These are phyloP conservation scores for Coleophoma crateriformis DNA, from an alignment of 2,329 filamentous ascomycete genomes.

Conservation along the genomic window DNA sequence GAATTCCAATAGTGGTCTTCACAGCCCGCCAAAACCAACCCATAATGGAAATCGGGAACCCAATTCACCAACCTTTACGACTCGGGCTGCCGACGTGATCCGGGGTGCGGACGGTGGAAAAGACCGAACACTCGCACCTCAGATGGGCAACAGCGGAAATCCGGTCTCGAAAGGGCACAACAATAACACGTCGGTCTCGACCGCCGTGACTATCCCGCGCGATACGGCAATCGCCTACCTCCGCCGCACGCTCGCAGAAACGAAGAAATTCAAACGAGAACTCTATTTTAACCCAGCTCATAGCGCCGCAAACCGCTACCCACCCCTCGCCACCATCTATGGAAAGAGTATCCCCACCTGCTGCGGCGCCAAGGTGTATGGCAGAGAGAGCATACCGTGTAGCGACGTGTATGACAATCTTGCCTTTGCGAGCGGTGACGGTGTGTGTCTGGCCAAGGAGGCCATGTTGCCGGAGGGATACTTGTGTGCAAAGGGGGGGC, in stretches of 20 bases:
- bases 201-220: conserved; percentile 24
- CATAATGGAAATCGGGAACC: conserved; percentile 21
- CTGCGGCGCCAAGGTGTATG: conserved; percentile 70
- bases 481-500: conserved; percentile 63
- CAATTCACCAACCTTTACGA: conserved; percentile 15
- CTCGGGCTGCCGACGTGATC: conserved; percentile 17
- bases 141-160: conserved; percentile 19
- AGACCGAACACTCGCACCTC: conserved; percentile 21
- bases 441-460: conserved; percentile 79
- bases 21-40: conserved; percentile 9
- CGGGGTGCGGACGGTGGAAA: conserved; percentile 17
- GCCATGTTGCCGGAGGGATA: conserved; percentile 84
- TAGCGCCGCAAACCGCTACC: conserved; percentile 66
- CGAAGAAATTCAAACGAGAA: conserved; percentile 71
- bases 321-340: conserved; percentile 78
- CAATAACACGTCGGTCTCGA: conserved; percentile 22
- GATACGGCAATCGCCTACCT: conserved; percentile 57
- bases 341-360: conserved; percentile 84
- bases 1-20: conserved; percentile 10
- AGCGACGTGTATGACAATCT: conserved; percentile 81
- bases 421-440: conserved; percentile 81
- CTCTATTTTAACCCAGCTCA: conserved; percentile 57
- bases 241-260: conserved; percentile 63
- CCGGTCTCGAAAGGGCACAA: conserved; percentile 15
- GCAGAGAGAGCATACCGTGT: conserved; percentile 67